Evolutionary conservation across 1,284 basidiomycete species (phyloP), one percentile per base, ranked within the genome.

Genomic region (Fomitiporia mediterranea): DNA sequence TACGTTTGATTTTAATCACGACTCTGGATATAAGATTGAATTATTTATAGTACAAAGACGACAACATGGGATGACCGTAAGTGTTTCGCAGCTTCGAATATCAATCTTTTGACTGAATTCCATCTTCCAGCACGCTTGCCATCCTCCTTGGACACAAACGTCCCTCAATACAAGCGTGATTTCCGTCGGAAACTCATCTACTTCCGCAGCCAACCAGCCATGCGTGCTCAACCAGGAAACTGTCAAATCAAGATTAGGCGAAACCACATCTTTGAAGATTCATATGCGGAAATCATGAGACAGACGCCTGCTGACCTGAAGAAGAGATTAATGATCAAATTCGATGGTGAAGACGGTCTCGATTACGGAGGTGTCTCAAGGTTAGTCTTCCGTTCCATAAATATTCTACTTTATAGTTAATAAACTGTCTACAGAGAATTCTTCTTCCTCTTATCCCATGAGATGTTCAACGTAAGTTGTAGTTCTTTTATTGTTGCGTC

Each of bases 91-190:
- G n/a, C n/a, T n/a, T n/a, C 69, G 69, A 48, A 15, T 11, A 76
- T 74, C 30, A 76, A 74, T 59, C 72, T 80, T 59, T 77, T 79
- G 67, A 19, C 13, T 3, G 34, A n/a, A 28, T 27, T 21, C 7
- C 27, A 21, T 27, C 28, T 37, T 59, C 72, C 27, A 68, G 81
- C 57, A 4, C 52, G 52, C n/a, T 64, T 83, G 64, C 81, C 82
- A 2, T 75, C 73, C 27, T 74, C 73, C 61, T 79, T 95, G 38
- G 94, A 96, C 68, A 87, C 94, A 66, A 98, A 92, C 70, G 96
- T 98, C 17, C 97, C 97, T 39, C 95, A 99, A 75, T 99, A 98
- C 79, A 99, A 99, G 79, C 91, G 97, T 60, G 97, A 99, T 78
- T 99, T 99, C 78, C 80, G 96, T 64, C 77, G 96, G 65, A 99